These are phyloP conservation scores for Pterocarpus macrocarpus DNA, from an alignment of 306 rosid species.

Conservation along the genomic window DNA sequence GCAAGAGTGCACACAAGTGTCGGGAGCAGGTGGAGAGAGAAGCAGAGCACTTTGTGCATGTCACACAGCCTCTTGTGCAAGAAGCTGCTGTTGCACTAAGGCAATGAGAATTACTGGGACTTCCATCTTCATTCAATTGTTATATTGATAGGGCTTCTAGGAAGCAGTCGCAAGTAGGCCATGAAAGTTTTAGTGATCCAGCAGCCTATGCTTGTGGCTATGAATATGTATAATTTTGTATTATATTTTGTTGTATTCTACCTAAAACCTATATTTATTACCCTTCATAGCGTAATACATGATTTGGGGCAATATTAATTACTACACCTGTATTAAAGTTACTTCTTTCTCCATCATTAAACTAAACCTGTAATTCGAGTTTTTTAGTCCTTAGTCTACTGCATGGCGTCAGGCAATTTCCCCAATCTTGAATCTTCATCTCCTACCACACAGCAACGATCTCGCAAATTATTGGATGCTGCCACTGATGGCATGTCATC, in stretches of 20 bases:
- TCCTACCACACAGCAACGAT: background rate
- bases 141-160: slow-evolving; percentile 14
- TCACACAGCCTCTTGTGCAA: slow-evolving; percentile 76
- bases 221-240: slow-evolving; percentile 43
- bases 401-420: too few species aligned
- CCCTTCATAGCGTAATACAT: background rate
- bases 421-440: background rate
- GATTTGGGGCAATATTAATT: background rate
- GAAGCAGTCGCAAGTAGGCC: slow-evolving; percentile 40
- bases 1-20: slow-evolving; percentile 67
- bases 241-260: slow-evolving; percentile 10
- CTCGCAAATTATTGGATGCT: background rate
- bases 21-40: slow-evolving; percentile 93
- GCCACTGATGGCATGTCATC: background rate
- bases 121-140: background rate
- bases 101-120: slow-evolving; percentile 55
- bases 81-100: slow-evolving; percentile 76
- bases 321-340: background rate
- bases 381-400: background rate
- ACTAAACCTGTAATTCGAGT: background rate
- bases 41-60: slow-evolving; percentile 85
- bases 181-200: slow-evolving; percentile 48
- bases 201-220: slow-evolving; percentile 40
- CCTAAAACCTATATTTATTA: slow-evolving; percentile 29
- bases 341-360: background rate